Conservation (phyloP, 768 basidiomycete genomes). For the Lactarius tabidus region DNA sequence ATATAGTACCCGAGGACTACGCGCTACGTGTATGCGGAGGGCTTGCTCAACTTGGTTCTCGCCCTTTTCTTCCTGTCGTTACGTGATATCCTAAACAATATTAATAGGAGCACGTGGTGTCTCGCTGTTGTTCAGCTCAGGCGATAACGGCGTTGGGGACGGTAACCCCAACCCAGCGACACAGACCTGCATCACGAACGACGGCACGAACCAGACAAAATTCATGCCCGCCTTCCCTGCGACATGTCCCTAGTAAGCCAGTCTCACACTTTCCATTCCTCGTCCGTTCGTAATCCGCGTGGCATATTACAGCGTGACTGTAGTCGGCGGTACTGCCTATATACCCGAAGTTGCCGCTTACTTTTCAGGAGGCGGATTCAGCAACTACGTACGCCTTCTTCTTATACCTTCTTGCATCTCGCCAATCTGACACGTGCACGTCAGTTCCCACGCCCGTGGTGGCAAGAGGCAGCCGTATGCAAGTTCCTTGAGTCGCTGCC, state of each 20-base stretch:
- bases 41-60: conserved; percentile 59
- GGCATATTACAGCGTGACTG: conserved; percentile 49
- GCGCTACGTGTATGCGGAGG: conserved; percentile 54
- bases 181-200: conserved; percentile 54
- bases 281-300: not conserved
- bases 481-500: conserved; percentile 42
- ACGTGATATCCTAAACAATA: not conserved
- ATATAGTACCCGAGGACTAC: conserved; percentile 51
- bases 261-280: not conserved
- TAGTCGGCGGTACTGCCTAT: conserved; percentile 59
- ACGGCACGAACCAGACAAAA: conserved; percentile 48
- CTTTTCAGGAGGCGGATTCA: conserved; percentile 75
- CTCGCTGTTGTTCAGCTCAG: conserved; percentile 64
- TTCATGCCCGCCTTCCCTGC: conserved; percentile 60
- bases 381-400: conserved; percentile 49
- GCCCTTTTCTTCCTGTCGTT: not conserved
- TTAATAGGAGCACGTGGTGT: conserved; percentile 56
- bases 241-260: conserved; percentile 38
- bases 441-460: conserved; percentile 51
- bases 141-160: conserved; percentile 71
- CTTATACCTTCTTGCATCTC: not conserved
- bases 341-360: conserved; percentile 56
- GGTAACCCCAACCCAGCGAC: conserved; percentile 50
- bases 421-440: not conserved
- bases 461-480: conserved; percentile 46